Evolutionary conservation across 2,329 filamentous ascomycete species (phyloP).

Genomic region (Xylaria sp.): DNA sequence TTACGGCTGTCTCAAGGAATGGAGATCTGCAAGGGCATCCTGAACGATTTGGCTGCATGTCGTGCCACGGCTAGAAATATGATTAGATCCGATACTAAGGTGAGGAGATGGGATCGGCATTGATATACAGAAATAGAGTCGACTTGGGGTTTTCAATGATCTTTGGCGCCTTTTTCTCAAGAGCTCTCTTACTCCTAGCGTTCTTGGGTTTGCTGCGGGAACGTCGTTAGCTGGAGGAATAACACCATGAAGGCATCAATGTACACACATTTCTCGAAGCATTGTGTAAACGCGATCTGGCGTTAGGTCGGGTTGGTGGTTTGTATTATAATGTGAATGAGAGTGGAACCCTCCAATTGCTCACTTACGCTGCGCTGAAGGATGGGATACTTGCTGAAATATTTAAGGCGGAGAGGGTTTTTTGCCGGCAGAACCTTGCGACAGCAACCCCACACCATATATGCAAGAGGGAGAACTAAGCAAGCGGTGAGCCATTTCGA

Average conservation of each 20-base stretch:
- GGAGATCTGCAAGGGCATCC: constrained; percentile 85
- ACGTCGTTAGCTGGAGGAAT: constrained; percentile 26
- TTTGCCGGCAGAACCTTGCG: constrained; percentile 44
- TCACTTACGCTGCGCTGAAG: not conserved
- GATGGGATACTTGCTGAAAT: constrained; percentile 39
- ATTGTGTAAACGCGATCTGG: constrained; percentile 28
- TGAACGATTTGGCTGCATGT: constrained; percentile 84
- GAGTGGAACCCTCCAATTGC: constrained; percentile 11
- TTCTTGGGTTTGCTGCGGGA: constrained; percentile 67
- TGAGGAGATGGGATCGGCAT: not conserved
- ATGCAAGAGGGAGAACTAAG: not conserved
- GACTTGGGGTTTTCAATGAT: constrained; percentile 88
- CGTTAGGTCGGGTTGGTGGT: not conserved
- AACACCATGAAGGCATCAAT: not conserved
- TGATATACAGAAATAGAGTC: constrained; percentile 78
- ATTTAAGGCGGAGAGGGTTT: constrained; percentile 40
- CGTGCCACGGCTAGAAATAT: constrained; percentile 69
- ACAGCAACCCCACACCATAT: not conserved
- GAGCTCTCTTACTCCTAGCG: constrained; percentile 92
- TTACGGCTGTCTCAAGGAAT: constrained; percentile 80
- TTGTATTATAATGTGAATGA: not conserved
- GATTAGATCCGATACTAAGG: constrained; percentile 26
- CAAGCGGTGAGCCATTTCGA: constrained; percentile 21
- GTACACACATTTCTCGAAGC: constrained; percentile 46
- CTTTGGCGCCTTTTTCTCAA: constrained; percentile 93